Conservation (phyloP, 306 rosid species). For the Carpinus fangiana region DNA sequence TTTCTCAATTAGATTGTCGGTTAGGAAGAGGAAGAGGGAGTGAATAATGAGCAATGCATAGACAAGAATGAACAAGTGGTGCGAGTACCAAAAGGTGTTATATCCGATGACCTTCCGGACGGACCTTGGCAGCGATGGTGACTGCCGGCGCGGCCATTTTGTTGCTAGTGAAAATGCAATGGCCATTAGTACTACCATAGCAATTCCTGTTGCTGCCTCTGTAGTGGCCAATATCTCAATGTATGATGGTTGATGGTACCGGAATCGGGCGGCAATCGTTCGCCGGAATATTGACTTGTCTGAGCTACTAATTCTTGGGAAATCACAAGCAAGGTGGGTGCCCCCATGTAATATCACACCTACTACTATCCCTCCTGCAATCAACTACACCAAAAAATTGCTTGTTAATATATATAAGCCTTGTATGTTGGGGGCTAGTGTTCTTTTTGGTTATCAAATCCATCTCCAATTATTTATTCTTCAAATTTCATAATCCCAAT, state of each 20-base stretch:
- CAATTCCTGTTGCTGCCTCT: conserved; percentile 68
- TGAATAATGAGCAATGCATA: conserved; percentile 79
- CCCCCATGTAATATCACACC: conserved; percentile 89
- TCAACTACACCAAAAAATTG: conserved; percentile 42
- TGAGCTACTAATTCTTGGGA: conserved; percentile 73
- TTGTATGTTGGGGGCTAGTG: too few species aligned
- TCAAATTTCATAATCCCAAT: too few species aligned
- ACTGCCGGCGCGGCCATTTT: conserved; percentile 79
- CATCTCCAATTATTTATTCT: too few species aligned
- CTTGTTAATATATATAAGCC: neutral
- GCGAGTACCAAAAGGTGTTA: conserved; percentile 89
- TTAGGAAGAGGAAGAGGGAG: conserved; percentile 85
- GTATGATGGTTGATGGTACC: conserved; percentile 75
- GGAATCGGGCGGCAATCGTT: conserved; percentile 61
- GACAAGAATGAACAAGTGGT: conserved; percentile 83
- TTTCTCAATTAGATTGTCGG: conserved; percentile 60
- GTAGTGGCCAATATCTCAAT: conserved; percentile 61
- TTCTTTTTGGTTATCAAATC: too few species aligned
- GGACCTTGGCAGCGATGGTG: conserved; percentile 54
- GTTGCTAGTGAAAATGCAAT: conserved; percentile 77
- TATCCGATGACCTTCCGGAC: conserved; percentile 69
- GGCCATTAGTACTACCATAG: conserved; percentile 68
- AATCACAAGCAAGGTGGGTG: conserved; percentile 86
- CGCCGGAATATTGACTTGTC: conserved; percentile 50
- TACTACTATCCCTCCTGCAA: conserved; percentile 79